Conservation (phyloP, 495 filamentous ascomycete genomes). For the Xanthoparmelia taractica region DNA sequence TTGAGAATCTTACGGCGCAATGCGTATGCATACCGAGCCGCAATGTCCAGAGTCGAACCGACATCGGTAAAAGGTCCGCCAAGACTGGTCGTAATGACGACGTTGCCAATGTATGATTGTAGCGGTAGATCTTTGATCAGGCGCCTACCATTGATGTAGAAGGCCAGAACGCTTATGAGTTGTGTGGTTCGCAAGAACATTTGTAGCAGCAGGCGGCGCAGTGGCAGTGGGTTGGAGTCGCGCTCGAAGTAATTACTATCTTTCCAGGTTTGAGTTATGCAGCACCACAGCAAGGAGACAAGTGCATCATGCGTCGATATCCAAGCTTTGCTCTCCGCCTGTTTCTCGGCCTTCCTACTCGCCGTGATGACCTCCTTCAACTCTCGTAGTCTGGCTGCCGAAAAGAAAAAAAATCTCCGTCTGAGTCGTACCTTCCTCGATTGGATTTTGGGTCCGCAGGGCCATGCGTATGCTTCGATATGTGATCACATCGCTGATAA, state of each 20-base stretch:
- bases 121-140: background rate
- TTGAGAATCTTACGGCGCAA: background rate
- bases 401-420: background rate
- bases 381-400: background rate
- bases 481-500: background rate
- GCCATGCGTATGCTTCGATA: background rate
- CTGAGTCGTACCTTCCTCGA: background rate
- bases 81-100: background rate
- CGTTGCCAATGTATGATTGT: background rate
- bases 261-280: background rate
- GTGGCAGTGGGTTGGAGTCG: background rate
- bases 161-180: background rate
- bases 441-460: background rate
- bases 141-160: background rate
- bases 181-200: background rate
- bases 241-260: background rate
- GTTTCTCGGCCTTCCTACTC: background rate
- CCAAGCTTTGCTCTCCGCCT: background rate
- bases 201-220: background rate
- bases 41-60: background rate
- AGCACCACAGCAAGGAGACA: background rate
- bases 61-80: background rate
- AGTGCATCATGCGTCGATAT: background rate
- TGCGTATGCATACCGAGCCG: background rate
- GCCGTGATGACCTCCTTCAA: background rate